Evolutionary conservation across 1,284 basidiomycete genomes (phyloP).

Genomic region (Dichomitus squalens): DNA sequence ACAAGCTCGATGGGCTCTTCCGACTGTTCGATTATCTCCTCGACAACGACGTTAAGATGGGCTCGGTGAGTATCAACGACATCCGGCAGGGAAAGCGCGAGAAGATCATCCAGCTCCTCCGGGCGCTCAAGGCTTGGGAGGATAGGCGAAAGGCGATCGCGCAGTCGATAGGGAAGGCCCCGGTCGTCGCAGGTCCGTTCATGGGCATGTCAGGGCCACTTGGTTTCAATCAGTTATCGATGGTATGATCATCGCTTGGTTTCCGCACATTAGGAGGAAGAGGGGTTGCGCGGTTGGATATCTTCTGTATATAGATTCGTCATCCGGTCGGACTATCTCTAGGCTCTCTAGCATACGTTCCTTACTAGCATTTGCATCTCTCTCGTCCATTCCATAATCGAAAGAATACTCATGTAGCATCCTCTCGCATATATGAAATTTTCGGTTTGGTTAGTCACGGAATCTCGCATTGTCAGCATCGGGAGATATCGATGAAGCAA

Average conservation of each 20-base stretch:
- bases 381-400: background rate
- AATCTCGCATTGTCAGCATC: slow-evolving; percentile 6
- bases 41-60: slow-evolving; percentile 88
- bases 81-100: slow-evolving; percentile 77
- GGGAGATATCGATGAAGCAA: slow-evolving; percentile 16
- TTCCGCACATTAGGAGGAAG: background rate
- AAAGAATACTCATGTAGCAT: background rate
- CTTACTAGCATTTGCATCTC: background rate
- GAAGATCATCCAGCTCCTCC: slow-evolving; percentile 78
- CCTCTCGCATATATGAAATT: background rate
- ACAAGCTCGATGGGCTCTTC: slow-evolving; percentile 88
- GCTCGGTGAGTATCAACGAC: slow-evolving; percentile 89
- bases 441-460: background rate
- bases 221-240: slow-evolving; percentile 9
- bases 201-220: slow-evolving; percentile 30
- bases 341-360: background rate
- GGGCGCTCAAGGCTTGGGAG: slow-evolving; percentile 77
- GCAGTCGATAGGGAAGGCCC: slow-evolving; percentile 49
- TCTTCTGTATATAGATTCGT: slow-evolving; percentile 12
- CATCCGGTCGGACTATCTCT: slow-evolving; percentile 1
- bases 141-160: slow-evolving; percentile 64
- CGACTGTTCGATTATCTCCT: slow-evolving; percentile 86
- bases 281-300: no score
- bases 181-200: slow-evolving; percentile 29
- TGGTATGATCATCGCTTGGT: background rate